Conservation (phyloP, 177 flowering plant species). For the Telopea speciosissima region DNA sequence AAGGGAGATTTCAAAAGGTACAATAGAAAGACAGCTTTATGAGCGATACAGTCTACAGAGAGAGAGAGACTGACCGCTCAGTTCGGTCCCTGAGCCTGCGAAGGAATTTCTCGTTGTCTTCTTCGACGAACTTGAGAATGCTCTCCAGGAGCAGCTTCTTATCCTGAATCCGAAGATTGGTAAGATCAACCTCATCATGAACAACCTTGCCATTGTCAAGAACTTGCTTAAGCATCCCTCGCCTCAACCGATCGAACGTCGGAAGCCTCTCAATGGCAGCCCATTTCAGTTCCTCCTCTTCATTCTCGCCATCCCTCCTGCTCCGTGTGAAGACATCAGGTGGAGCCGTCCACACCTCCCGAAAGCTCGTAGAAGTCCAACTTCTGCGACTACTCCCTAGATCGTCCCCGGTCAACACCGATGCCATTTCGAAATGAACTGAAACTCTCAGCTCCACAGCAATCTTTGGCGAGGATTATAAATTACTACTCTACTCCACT, state of each 20-base stretch:
- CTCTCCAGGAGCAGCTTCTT: slow-evolving; percentile 43
- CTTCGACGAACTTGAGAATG: slow-evolving; percentile 43
- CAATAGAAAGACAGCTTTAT: too few relatives aligned
- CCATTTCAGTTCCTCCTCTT: slow-evolving; percentile 59
- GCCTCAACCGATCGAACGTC: slow-evolving; percentile 44
- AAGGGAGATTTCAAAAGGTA: not conserved
- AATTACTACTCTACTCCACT: too few relatives aligned
- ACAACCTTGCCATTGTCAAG: slow-evolving; percentile 30
- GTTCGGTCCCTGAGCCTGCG: slow-evolving; percentile 34
- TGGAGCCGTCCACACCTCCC: slow-evolving; percentile 27
- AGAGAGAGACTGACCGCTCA: slow-evolving; percentile 31
- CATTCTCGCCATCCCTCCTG: slow-evolving; percentile 32
- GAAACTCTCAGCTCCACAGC: too few relatives aligned
- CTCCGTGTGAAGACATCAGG: slow-evolving; percentile 30
- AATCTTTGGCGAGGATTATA: too few relatives aligned
- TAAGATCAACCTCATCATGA: slow-evolving; percentile 40
- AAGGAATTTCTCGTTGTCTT: slow-evolving; percentile 52
- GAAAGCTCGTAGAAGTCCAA: slow-evolving; percentile 22
- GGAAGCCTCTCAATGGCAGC: slow-evolving; percentile 65
- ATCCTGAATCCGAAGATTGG: slow-evolving; percentile 31
- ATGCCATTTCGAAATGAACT: too few relatives aligned
- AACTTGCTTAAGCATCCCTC: slow-evolving; percentile 34
- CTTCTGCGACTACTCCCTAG: too few relatives aligned
- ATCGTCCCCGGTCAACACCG: too few relatives aligned
- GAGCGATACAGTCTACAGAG: too few relatives aligned